phyloP scores from a whole-genome alignment of 2,329 filamentous ascomycete species.

The Alternaria hordeiaustralica region DNA sequence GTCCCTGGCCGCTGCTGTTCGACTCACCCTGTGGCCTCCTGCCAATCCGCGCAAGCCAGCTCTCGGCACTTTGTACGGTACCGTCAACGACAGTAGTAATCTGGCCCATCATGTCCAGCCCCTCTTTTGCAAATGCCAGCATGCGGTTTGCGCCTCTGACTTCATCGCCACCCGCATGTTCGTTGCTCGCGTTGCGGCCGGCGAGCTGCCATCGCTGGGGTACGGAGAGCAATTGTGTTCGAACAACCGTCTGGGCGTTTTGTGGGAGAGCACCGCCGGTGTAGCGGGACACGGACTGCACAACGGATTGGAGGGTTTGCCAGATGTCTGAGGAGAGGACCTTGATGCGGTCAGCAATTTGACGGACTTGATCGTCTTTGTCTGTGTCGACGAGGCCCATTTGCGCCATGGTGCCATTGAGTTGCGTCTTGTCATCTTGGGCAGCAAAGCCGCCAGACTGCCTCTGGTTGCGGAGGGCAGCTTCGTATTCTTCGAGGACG shows the following conservation, averaged over 20 bases:
- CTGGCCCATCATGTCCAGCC: slow-evolving; percentile 91
- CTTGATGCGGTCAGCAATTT: slow-evolving; percentile 78
- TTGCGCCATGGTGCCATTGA: slow-evolving; percentile 23
- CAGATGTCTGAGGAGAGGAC: slow-evolving; percentile 61
- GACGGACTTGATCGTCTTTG: slow-evolving; percentile 55
- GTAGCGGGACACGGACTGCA: slow-evolving; percentile 85
- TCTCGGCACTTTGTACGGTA: slow-evolving; percentile 87
- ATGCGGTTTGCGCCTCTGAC: slow-evolving; percentile 73
- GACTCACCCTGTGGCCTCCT: slow-evolving; percentile 32
- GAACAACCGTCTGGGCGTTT: slow-evolving; percentile 83
- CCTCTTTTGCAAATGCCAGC: slow-evolving; percentile 85
- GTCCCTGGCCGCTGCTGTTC: neutral
- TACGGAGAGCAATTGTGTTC: slow-evolving; percentile 81
- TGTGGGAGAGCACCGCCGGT: slow-evolving; percentile 90
- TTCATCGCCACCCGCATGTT: slow-evolving; percentile 44
- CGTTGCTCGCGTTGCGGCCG: slow-evolving; percentile 54
- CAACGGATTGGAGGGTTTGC: slow-evolving; percentile 73
- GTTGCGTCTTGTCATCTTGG: slow-evolving; percentile 17
- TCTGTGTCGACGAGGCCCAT: slow-evolving; percentile 27
- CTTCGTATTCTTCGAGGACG: slow-evolving; percentile 82
- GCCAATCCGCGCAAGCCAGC: slow-evolving; percentile 83
- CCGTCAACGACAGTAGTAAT: slow-evolving; percentile 87
- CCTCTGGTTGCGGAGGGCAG: slow-evolving; percentile 45
- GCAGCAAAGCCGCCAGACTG: slow-evolving; percentile 24
- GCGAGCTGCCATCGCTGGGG: slow-evolving; percentile 83